These are phyloP conservation scores for Penicillium sp. DNA, from an alignment of 2,329 filamentous ascomycete genomes.

Conservation along the genomic window DNA sequence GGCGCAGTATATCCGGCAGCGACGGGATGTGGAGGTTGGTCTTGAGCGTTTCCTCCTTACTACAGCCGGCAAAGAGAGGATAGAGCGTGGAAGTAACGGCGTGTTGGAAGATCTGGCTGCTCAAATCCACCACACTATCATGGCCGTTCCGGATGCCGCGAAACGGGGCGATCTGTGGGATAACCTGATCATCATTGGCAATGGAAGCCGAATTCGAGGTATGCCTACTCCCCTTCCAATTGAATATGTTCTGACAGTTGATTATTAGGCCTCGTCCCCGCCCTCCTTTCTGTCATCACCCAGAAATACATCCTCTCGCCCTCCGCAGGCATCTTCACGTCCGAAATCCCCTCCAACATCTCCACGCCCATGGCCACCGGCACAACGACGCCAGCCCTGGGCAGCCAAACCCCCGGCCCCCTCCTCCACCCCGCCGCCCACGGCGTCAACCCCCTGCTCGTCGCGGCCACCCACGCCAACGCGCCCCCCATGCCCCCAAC, in stretches of 20 bases:
- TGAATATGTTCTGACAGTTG: neutral
- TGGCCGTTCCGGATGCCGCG: slow-evolving; percentile 76
- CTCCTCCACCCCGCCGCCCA: slow-evolving; percentile 55
- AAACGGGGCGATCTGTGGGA: slow-evolving; percentile 90
- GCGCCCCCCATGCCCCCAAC: slow-evolving; percentile 28
- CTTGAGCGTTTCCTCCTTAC: slow-evolving; percentile 58
- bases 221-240: neutral
- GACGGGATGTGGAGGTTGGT: slow-evolving; percentile 58
- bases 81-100: slow-evolving; percentile 47
- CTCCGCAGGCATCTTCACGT: slow-evolving; percentile 93
- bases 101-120: slow-evolving; percentile 81
- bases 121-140: slow-evolving; percentile 77
- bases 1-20: slow-evolving; percentile 48
- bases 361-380: slow-evolving; percentile 88
- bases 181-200: slow-evolving; percentile 84
- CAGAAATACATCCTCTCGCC: slow-evolving; percentile 87
- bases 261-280: slow-evolving; percentile 74
- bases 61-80: slow-evolving; percentile 35
- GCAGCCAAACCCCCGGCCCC: slow-evolving; percentile 42
- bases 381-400: slow-evolving; percentile 70
- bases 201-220: slow-evolving; percentile 67
- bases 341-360: slow-evolving; percentile 89
- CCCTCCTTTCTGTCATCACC: slow-evolving; percentile 73
- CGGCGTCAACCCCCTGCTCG: slow-evolving; percentile 82
- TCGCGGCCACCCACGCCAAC: slow-evolving; percentile 68